Evolutionary conservation across 495 filamentous ascomycete species (phyloP), one percentile per base, ranked within the genome.

Genomic region (Hypomontagnella monticulosa): DNA sequence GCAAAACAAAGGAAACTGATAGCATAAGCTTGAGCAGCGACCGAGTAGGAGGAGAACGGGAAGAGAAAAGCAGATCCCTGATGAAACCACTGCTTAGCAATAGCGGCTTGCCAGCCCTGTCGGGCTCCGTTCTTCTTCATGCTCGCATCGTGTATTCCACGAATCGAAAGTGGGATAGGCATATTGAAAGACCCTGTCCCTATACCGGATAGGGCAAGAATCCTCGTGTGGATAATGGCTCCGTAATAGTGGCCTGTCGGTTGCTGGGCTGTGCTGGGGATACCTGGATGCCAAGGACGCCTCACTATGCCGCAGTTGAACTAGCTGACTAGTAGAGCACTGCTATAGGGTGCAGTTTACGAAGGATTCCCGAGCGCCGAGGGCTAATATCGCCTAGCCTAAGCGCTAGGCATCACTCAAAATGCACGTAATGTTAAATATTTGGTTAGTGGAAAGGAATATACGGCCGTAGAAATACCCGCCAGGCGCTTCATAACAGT

Each of bases 61-160:
- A 55, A 16, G 30, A 54, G 30, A 40, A 55, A 23, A 46, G 40
- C 48, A 20, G 55, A 69, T 63, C 50, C 37, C 5, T 15, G 53
- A 41, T 68, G 65, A 68, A 68, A 68, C 59, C 12, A 18, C 5
- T 33, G 3, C 47, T 37, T 40, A 48, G 54, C 38, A 41, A 53
- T 52, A 67, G 57, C 36, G 46, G 50, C 34, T 46, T 53, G 32
- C 53, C 58, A 57, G 65, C 60, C 59, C 55, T 60, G 44, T 53
- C 30, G 30, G 19, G 54, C 46, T 40, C 46, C 11, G 50, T 66
- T 50, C 55, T 12, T 9, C 16, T 19, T n/a, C n/a, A n/a, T n/a
- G n/a, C n/a, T n/a, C n/a, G n/a, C 33, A 15, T 37, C 52, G 57
- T 43, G 27, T 43, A 11, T 15, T 49, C 15, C 27, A 23, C 65